phyloP scores from a whole-genome alignment of 305 asterid genomes.

The Stenogyne calaminthoides region DNA sequence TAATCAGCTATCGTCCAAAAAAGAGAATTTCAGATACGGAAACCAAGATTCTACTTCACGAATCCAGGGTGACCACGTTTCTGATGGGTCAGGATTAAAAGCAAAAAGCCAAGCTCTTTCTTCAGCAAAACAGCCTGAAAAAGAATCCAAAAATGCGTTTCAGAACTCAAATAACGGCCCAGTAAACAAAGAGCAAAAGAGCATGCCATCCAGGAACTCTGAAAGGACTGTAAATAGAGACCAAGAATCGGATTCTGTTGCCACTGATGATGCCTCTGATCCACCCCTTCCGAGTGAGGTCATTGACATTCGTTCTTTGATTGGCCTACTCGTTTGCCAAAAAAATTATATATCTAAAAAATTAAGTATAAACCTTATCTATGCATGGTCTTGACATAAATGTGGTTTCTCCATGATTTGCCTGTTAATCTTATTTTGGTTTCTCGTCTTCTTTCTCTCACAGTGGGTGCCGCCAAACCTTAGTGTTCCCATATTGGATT shows the following conservation, averaged over 20 bases:
- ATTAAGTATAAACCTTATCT: too few species aligned
- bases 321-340: neutral
- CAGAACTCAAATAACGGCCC: conserved; percentile 59
- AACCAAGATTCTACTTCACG: conserved; percentile 47
- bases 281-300: conserved; percentile 88
- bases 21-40: conserved; percentile 38
- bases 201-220: conserved; percentile 39
- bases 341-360: too few species aligned
- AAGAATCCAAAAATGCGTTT: conserved; percentile 41
- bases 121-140: conserved; percentile 57
- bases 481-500: conserved; percentile 77
- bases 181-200: conserved; percentile 47
- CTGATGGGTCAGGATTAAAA: conserved; percentile 49
- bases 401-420: neutral
- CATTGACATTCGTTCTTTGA: conserved; percentile 15
- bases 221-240: conserved; percentile 43
- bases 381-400: too few species aligned
- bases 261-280: conserved; percentile 47
- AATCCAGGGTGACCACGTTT: conserved; percentile 45
- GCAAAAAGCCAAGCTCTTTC: conserved; percentile 49
- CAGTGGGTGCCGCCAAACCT: conserved; percentile 98
- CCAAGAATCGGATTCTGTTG: conserved; percentile 45
- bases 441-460: conserved; percentile 34
- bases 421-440: conserved; percentile 26
- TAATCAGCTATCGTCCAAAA: conserved; percentile 48